Conservation (phyloP, 345 rosid species). For the Excoecaria cochinchinensis region DNA sequence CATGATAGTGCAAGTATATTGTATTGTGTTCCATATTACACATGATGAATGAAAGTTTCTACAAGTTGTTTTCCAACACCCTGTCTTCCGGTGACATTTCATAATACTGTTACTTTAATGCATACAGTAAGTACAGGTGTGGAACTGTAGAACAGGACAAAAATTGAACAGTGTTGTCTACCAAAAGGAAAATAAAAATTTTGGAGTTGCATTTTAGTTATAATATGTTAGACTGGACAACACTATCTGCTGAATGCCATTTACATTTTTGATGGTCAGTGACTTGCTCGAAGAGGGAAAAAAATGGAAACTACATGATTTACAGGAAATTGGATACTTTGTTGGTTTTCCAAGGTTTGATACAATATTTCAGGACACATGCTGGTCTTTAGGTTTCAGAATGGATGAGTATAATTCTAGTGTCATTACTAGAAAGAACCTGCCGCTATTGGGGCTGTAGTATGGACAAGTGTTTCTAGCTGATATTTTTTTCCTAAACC, state of each 20-base stretch:
- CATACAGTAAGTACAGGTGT: not conserved
- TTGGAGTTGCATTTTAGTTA: not conserved
- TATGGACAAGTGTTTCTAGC: not conserved
- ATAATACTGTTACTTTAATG: not conserved
- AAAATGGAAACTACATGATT: not conserved
- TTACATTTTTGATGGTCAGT: not conserved
- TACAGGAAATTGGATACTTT: not conserved
- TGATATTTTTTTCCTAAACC: not conserved
- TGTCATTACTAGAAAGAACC: not conserved
- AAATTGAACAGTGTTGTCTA: not conserved
- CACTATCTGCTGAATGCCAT: not conserved
- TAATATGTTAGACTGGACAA: not conserved
- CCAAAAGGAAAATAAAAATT: not conserved
- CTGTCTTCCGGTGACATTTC: not conserved
- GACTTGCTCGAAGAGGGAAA: not conserved
- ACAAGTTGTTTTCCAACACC: not conserved
- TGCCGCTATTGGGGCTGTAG: not conserved
- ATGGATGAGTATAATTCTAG: not conserved
- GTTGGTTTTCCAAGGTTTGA: constrained; percentile 1
- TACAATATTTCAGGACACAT: not conserved
- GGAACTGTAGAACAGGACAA: not conserved
- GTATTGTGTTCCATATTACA: not conserved
- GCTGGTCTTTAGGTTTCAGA: not conserved
- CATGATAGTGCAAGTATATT: constrained; percentile 7
- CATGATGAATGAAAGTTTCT: no score